Evolutionary conservation across 345 rosid genomes (phyloP), one percentile per base, ranked within the genome.

Genomic region (Mallotus nudiflorus): DNA sequence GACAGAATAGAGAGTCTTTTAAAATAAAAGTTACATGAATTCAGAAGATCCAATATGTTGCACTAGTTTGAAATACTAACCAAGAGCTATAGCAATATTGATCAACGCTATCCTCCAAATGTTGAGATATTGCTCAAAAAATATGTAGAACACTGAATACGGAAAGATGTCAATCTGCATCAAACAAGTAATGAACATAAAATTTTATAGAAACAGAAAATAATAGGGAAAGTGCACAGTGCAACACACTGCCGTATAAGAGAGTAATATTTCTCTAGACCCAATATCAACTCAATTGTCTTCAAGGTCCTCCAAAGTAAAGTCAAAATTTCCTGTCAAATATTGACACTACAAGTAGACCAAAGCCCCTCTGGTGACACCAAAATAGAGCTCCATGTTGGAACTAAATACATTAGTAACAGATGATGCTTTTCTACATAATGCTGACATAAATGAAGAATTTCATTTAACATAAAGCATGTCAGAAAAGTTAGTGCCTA

Each of bases 61-160:
- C 7, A 69, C 11, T 6, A 35, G 45, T 16, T 15, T 53, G 14
- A 14, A 61, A 40, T 11, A 67, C 77, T 74, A 44, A 74, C 77
- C 77, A 52, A 74, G 72, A 8, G 77, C 77, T 50, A 74, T 15
- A 16, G 72, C 64, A 67, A 74, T 62, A 42, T 74, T 74, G 68
- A 68, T 53, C 40, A 74, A 67, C 29, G 77, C 77, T 25, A 67
- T 44, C 68, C 68, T 74, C 77, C 77, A 74, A 44, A 74, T 74
- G 25, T 74, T 73, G 54, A 74, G 77, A 62, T 74, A 74, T 45
- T 74, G 77, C 72, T 74, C 77, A 52, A 74, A 74, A 72, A 74
- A 74, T 61, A 74, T 60, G 68, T 74, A 74, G 63, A 74, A 74
- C 42, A 74, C 77, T 0, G 77, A 74, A 67, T 74, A 74, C 9